Percentiles rank a stretch among this genome's conserved stretches.
These are phyloP conservation scores for Brassica nigra DNA, from an alignment of 345 rosid genomes.

Conservation along the genomic window DNA sequence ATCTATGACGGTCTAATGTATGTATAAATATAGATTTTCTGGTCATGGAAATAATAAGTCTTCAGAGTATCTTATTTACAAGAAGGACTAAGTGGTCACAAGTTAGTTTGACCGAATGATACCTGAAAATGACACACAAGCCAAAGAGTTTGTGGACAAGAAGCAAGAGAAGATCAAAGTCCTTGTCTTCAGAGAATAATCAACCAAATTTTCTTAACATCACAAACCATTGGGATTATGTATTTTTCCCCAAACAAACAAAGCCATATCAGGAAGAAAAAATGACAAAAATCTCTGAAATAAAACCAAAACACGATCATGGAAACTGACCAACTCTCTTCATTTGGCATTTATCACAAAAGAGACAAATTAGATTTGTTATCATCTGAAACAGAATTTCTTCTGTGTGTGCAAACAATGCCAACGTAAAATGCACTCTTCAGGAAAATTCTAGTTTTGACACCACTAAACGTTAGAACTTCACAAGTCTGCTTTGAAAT, in stretches of 20 bases:
- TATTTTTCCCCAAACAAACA: neutral
- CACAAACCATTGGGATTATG: neutral
- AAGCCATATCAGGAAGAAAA: neutral
- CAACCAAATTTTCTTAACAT: neutral
- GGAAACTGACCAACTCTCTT: neutral
- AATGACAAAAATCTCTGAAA: neutral
- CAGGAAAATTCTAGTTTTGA: neutral
- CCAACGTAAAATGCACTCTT: neutral
- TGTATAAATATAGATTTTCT: too few relatives aligned
- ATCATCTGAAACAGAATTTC: neutral
- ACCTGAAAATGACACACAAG: neutral
- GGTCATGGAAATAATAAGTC: too few relatives aligned
- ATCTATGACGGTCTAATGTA: too few relatives aligned
- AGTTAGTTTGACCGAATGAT: constrained; percentile 6
- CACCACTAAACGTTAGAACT: neutral
- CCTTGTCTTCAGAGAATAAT: constrained; percentile 8
- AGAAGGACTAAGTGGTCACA: neutral
- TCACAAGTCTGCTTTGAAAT: neutral
- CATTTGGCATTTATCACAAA: neutral
- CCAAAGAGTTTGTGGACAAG: constrained; percentile 23
- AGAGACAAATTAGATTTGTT: neutral
- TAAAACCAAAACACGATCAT: neutral
- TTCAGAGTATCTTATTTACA: too few relatives aligned
- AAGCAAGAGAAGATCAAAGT: constrained; percentile 12
- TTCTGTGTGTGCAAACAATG: neutral